Base-by-base conservation (phyloP, 352 stramenopile species). In the Globisporangium paroecandrum region DNA sequence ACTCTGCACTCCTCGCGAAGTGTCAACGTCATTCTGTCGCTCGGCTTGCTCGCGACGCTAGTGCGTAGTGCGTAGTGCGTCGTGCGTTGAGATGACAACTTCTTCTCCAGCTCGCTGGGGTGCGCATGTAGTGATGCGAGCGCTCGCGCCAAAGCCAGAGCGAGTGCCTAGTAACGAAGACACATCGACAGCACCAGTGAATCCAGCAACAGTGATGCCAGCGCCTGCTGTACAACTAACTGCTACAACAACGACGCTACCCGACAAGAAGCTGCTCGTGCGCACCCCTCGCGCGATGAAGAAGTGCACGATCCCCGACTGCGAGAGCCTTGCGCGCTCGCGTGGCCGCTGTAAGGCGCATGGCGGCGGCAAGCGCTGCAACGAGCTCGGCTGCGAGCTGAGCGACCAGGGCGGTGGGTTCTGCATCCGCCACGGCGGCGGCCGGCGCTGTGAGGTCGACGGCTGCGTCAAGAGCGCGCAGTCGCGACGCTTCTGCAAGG, bases 361-460 rank as follows among this genome's bases (percentile, higher is more conserved):
- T 29, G 79, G 79, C 34, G 79, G 77, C 24, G 79, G 77, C 47
- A 87, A 87, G 63, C 77, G 73, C 27, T 87, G 77, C 54, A 71
- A 69, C 15, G 38, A 65, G 5, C 59, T 61, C 4, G 47, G 65
- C 7, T 87, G 79, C 24, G 29, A 51, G 47, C 62, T 72, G n/a
- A 68, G 62, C 22, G 54, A 72, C 47, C 60, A 68, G 15, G 67
- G 67, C 7, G 67, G 60, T 13, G 54, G 67, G 9, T 58, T 91
- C 1, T 96, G 89, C 69, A 93, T 94, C 57, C 87, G 88, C 43
- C 89, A 96, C 64, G 87, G 88, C 27, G 89, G 89, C 24, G 89
- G 89, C 66, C 89, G 89, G 67, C 83, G 88, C 47, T 95, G 87
- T 74, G 62, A 72, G 34, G 47, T 68, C 38, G 54, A 41, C 12